A percentile compares a stretch with the other conserved stretches of the same genome.
These are phyloP conservation scores for Malassezia vespertilionis DNA, from an alignment of 1,284 basidiomycete species.

Conservation along the genomic window DNA sequence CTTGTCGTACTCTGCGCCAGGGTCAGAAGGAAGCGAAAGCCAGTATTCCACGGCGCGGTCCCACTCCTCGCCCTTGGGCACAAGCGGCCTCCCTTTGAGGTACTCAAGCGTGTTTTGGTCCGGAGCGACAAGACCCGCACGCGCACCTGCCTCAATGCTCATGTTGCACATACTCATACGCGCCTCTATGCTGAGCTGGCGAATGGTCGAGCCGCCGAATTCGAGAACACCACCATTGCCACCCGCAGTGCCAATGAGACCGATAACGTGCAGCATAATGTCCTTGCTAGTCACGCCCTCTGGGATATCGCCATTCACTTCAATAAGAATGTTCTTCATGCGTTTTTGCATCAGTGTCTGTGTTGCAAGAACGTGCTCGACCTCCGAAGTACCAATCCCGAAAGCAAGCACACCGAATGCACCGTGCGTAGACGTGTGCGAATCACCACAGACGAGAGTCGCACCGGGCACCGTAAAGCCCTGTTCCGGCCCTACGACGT, in stretches of 20 bases:
- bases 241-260: slow-evolving; percentile 44
- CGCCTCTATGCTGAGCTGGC: slow-evolving; percentile 40
- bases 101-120: slow-evolving; percentile 45
- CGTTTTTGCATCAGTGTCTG: slow-evolving; percentile 45
- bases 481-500: slow-evolving; percentile 45
- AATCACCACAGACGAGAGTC: slow-evolving; percentile 46
- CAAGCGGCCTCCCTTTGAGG: slow-evolving; percentile 41
- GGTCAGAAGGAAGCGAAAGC: slow-evolving; percentile 39
- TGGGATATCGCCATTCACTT: slow-evolving; percentile 40
- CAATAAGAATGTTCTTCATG: slow-evolving; percentile 45
- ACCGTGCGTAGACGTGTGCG: slow-evolving; percentile 46
- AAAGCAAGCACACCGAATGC: slow-evolving; percentile 46
- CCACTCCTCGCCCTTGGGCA: slow-evolving; percentile 39
- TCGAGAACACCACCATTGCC: slow-evolving; percentile 45
- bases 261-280: slow-evolving; percentile 45
- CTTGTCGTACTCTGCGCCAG: slow-evolving; percentile 39
- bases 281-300: slow-evolving; percentile 46
- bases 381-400: slow-evolving; percentile 46
- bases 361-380: slow-evolving; percentile 45
- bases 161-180: slow-evolving; percentile 48
- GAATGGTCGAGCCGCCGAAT: slow-evolving; percentile 41
- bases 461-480: slow-evolving; percentile 44
- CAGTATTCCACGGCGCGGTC: slow-evolving; percentile 41
- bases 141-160: slow-evolving; percentile 46
- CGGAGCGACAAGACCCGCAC: slow-evolving; percentile 45